These are phyloP conservation scores for Zoysia matrella DNA, from an alignment of 202 grass and related monocot genomes.

Conservation along the genomic window DNA sequence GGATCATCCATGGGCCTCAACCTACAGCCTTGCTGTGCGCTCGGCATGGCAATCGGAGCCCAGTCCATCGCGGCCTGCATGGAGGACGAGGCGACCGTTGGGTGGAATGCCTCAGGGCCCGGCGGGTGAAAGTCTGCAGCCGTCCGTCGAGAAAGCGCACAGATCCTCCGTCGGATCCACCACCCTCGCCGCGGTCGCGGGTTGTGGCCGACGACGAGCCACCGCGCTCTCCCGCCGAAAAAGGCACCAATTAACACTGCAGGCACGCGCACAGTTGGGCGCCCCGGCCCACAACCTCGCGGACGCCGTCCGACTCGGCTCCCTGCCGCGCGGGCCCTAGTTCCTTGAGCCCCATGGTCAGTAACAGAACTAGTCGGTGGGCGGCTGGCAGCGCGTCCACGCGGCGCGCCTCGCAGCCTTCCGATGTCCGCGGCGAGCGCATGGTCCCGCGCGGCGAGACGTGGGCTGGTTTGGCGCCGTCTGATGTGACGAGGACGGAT, in stretches of 20 bases:
- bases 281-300: slow-evolving; percentile 23
- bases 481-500: too few species aligned
- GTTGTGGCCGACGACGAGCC: slow-evolving; percentile 43
- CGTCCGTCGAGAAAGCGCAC: slow-evolving; percentile 6
- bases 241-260: slow-evolving; percentile 6
- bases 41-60: too few species aligned
- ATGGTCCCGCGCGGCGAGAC: too few species aligned
- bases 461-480: too few species aligned
- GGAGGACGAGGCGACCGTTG: neutral
- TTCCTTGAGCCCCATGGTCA: neutral
- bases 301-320: neutral
- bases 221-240: neutral
- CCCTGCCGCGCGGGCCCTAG: neutral
- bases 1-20: too few species aligned
- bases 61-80: too few species aligned
- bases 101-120: neutral
- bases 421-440: too few species aligned
- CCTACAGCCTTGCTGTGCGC: too few species aligned
- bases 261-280: neutral
- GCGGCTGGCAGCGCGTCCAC: slow-evolving; percentile 7
- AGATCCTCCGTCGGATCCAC: neutral
- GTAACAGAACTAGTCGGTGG: neutral
- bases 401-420: too few species aligned
- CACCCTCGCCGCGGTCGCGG: neutral
- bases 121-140: neutral